Base-by-base conservation (phyloP, 2,329 filamentous ascomycete genomes). In the Boeremia lycopersici region DNA sequence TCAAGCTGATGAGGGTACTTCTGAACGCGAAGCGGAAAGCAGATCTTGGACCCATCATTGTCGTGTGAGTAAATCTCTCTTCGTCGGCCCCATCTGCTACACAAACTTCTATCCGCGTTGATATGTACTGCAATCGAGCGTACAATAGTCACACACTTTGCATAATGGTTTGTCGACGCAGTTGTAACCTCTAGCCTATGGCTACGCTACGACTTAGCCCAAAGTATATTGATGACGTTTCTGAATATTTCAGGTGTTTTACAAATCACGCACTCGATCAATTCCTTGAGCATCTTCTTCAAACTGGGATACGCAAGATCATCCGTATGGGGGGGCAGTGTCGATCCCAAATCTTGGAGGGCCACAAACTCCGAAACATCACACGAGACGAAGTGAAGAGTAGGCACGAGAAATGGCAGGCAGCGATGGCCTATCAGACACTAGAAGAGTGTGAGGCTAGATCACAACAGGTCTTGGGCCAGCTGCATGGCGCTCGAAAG, bases 241-340 rank as follows among this genome's bases (percentile, higher is more conserved):
- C 28, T 30, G 28, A 33, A 9, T 12, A 33, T 33, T 13, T 33
- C 11, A 33, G 63, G 0, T 80, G 76, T 56, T 82, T 80, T 54
- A 82, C 80, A 1, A 84, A 84, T 53, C 81, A 84, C 63, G 81
- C 82, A 0, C 69, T 84, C 0, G 82, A 85, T 38, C 81, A 85
- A 60, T 77, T 89, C 0, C 76, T 90, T 0, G 82, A 88, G 59
- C 82, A 88, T 54, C 68, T 89, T 0, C 49, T 85, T 0, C 74
- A 83, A 6, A 76, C 74, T 2, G 77, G 76, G 0, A 68, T 83
- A 4, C 60, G 70, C 0, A 75, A 83, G 6, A 78, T 90, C 25
- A 79, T 89, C 25, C 84, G 87, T 0, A 83, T 90, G 5, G 87
- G 88, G 0, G 80, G 78, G 0, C 79, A 79, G 13, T 85, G 81